Conservation (phyloP, 1,284 basidiomycete genomes). For the Ustilago hordei region DNA sequence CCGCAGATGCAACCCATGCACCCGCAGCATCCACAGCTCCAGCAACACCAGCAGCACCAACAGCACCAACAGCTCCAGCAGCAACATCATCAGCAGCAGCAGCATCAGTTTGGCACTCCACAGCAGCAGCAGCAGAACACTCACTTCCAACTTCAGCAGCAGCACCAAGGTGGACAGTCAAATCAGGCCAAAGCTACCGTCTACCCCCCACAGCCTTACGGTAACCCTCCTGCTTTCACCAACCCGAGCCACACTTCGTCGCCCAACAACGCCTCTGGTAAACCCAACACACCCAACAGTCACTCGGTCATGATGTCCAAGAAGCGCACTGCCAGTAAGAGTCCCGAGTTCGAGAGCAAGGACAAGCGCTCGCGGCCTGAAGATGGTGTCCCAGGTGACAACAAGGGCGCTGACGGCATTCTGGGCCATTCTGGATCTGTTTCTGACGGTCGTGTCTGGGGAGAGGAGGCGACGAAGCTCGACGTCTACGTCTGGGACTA, state of each 20-base stretch:
- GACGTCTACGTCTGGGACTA: conserved; percentile 70
- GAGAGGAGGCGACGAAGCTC: conserved; percentile 65
- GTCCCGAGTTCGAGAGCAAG: conserved; percentile 53
- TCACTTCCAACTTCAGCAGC: conserved; percentile 24
- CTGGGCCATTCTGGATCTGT: conserved; percentile 27
- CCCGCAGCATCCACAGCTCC: conserved; percentile 32
- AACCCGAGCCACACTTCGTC: conserved; percentile 45
- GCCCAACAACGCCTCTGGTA: conserved; percentile 33
- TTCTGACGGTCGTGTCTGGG: conserved; percentile 51
- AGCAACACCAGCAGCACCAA: conserved; percentile 28
- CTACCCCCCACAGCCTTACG: conserved; percentile 59
- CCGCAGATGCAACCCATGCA: conserved; percentile 32
- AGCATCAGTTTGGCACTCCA: conserved; percentile 16
- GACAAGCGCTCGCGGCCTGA: conserved; percentile 57
- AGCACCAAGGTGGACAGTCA: conserved; percentile 24
- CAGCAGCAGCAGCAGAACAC: conserved; percentile 32
- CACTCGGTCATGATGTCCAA: conserved; percentile 45
- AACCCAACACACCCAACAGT: conserved; percentile 42
- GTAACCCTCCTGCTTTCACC: conserved; percentile 37
- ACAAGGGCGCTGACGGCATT: conserved; percentile 24
- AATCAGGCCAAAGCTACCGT: conserved; percentile 35
- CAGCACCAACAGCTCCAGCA: conserved; percentile 28
- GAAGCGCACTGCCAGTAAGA: conserved; percentile 56
- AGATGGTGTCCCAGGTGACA: conserved; percentile 27
- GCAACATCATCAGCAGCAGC: conserved; percentile 21